Evolutionary conservation across 2,329 filamentous ascomycete species (phyloP), one percentile per base, ranked within the genome.

Genomic region (Chrysoporthe puriensis): DNA sequence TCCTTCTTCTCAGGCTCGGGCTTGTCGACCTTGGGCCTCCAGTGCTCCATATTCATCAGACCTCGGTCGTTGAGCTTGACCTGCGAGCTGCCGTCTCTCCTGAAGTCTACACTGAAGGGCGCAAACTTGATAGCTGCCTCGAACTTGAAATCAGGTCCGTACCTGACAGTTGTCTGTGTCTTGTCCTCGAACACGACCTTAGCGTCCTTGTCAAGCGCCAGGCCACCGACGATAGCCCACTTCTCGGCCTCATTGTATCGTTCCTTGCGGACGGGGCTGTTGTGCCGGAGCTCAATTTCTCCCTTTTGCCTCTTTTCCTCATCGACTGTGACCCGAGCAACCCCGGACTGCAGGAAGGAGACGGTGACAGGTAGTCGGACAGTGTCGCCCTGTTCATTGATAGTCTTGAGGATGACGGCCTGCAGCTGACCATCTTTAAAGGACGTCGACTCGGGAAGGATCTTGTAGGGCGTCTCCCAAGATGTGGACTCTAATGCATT

Each of bases 11-110:
- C 82, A 2, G 78, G 76, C 68, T 75, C 76, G 9, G 79, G 76
- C 72, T 84, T 82, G 54, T 97, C 94, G 18, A 93, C 80, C 85
- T 97, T 97, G 56, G 91, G 86, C 69, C 96, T 86, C 96, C 96
- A 99, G 77, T 99, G 96, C 78, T 99, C 96, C 77, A 98, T 80
- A 75, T 98, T 99, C 78, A 99, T 78, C 70, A 96, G 82, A 0
- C 95, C 95, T n/a, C 91, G 88, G 72, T 94, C 90, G 76, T 99
- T 99, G 79, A 99, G 85, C 75, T 91, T 92, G 78, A 99, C 85
- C 70, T 98, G 93, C 0, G 90, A 90, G 72, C 87, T 83, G 0
- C 92, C 94, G 73, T 96, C 91, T 57, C 94, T 86, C 79, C 91
- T 90, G 77, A 99, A 99, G 60, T 97, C 91, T 64, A 98, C 86